phyloP scores from a whole-genome alignment of 1,284 basidiomycete species.

The Leccinum pachyderme region DNA sequence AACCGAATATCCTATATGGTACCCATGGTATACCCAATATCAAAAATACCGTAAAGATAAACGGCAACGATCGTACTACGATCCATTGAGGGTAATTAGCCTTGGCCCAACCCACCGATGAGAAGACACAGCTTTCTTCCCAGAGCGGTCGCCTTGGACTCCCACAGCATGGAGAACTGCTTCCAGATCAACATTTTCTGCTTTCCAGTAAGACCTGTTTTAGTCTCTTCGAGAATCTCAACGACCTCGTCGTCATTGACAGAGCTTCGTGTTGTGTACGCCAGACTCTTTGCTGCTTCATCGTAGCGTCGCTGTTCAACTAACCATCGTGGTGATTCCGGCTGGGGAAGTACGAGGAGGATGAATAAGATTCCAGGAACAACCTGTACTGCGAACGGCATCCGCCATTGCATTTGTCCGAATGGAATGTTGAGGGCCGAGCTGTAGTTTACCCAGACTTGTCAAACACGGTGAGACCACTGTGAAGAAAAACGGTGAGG shows the following conservation, averaged over 20 bases:
- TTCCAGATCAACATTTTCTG: conserved; percentile 35
- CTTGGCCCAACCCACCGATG: conserved; percentile 45
- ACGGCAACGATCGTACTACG: conserved; percentile 39
- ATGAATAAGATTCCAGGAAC: conserved; percentile 51
- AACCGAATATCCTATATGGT: conserved; percentile 50
- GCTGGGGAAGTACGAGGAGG: conserved; percentile 47
- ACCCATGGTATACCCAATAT: conserved; percentile 44
- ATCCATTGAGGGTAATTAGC: too few species aligned
- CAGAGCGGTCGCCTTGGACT: conserved; percentile 43
- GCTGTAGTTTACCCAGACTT: conserved; percentile 51
- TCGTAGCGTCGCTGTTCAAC: conserved; percentile 51
- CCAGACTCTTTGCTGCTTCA: conserved; percentile 49
- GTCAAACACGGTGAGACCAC: too few species aligned
- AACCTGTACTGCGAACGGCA: conserved; percentile 55
- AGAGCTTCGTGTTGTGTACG: conserved; percentile 42
- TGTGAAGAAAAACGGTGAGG: not conserved
- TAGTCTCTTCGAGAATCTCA: conserved; percentile 50
- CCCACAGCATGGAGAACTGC: conserved; percentile 46
- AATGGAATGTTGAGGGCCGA: conserved; percentile 36
- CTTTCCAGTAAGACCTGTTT: conserved; percentile 48
- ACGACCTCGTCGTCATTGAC: conserved; percentile 41
- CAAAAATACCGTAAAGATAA: conserved; percentile 48
- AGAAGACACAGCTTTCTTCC: conserved; percentile 47
- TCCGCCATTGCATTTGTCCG: conserved; percentile 49
- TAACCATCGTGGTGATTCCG: conserved; percentile 63